Percentiles rank a stretch among this genome's conserved stretches.
Evolutionary conservation across 106 monocot species (phyloP).

Genomic region (Dendrobium nobile): DNA sequence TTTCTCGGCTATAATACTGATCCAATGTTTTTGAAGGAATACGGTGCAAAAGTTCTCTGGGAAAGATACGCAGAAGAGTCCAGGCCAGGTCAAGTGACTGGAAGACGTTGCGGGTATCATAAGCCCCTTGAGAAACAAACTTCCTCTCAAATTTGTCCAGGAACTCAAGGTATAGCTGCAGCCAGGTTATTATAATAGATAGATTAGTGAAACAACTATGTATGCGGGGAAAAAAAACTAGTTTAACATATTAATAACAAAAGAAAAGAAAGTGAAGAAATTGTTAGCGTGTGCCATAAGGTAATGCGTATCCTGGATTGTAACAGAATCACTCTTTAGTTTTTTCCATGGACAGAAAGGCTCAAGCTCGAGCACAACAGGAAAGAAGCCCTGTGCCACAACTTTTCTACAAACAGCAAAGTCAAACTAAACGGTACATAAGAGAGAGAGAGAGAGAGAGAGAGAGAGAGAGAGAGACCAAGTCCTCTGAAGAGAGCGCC

Average conservation of each 20-base stretch:
- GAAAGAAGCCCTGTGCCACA: no score
- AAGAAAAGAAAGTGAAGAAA: not conserved
- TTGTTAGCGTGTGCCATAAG: no score
- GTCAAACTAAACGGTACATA: no score
- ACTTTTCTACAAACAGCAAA: no score
- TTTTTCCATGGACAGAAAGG: no score
- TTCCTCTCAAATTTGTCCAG: conserved; percentile 95
- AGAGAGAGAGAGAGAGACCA: conserved; percentile 67
- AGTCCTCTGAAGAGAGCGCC: conserved; percentile 91
- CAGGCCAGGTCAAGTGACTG: conserved; percentile 90
- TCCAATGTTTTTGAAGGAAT: conserved; percentile 98
- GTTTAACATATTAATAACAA: not conserved
- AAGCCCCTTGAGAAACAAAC: conserved; percentile 88
- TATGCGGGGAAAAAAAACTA: no score
- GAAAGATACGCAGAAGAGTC: conserved; percentile 95
- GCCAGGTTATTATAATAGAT: not conserved
- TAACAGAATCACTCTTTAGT: no score
- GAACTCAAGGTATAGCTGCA: conserved; percentile 94
- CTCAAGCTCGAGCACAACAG: no score
- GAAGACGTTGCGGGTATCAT: conserved; percentile 95
- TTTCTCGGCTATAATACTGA: conserved; percentile 71
- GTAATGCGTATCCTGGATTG: no score
- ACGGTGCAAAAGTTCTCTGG: conserved; percentile 92
- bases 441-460: not conserved
- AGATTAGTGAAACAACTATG: not conserved